Conservation (phyloP, 768 basidiomycete species). For the Phaeotremella fagi region DNA sequence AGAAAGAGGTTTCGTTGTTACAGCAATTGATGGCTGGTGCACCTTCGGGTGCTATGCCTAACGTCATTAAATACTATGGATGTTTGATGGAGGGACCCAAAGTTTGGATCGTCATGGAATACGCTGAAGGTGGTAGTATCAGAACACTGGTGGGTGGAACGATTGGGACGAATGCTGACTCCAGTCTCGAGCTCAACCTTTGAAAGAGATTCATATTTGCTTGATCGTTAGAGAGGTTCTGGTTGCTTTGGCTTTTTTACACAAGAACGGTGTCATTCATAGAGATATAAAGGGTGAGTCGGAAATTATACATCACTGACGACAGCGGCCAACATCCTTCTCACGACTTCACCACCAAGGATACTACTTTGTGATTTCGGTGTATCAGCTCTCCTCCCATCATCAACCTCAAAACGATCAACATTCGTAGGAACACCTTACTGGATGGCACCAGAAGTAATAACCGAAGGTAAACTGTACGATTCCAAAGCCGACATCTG, state of each 20-base stretch:
- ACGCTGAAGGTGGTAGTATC: slow-evolving; percentile 90
- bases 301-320: neutral
- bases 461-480: slow-evolving; percentile 78
- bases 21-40: slow-evolving; percentile 60
- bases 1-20: slow-evolving; percentile 88
- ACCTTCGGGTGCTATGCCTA: slow-evolving; percentile 60
- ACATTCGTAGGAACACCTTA: slow-evolving; percentile 96
- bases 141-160: slow-evolving; percentile 59
- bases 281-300: slow-evolving; percentile 76
- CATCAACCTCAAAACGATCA: slow-evolving; percentile 79
- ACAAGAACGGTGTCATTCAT: slow-evolving; percentile 91
- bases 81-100: slow-evolving; percentile 90
- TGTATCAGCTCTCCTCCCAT: slow-evolving; percentile 80
- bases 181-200: slow-evolving; percentile 71
- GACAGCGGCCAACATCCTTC: slow-evolving; percentile 82
- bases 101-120: slow-evolving; percentile 99
- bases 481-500: slow-evolving; percentile 98
- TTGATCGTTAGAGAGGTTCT: slow-evolving; percentile 87
- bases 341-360: slow-evolving; percentile 72
- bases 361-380: slow-evolving; percentile 98
- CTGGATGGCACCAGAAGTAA: slow-evolving; percentile 99
- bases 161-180: neutral
- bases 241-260: slow-evolving; percentile 77
- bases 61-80: slow-evolving; percentile 91
- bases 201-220: slow-evolving; percentile 86